Percentiles rank a stretch among this genome's conserved stretches.
These are phyloP conservation scores for Syzygium aqueum DNA, from an alignment of 345 rosid genomes.

Conservation along the genomic window DNA sequence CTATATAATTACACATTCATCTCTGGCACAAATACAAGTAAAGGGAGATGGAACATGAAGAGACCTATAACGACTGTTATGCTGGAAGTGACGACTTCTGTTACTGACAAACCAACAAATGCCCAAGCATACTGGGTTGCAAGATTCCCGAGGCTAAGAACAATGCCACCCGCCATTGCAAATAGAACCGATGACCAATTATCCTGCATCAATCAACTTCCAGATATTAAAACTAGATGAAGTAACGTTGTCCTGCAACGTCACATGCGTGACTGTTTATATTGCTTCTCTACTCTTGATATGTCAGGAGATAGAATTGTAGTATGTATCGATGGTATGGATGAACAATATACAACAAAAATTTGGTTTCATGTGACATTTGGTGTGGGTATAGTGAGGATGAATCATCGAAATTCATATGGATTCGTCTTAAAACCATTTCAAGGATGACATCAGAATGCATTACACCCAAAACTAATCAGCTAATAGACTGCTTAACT, in stretches of 20 bases:
- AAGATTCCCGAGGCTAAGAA: constrained; percentile 68
- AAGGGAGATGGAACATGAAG: background rate
- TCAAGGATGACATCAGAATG: background rate
- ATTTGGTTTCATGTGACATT: background rate
- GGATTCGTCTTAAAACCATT: background rate
- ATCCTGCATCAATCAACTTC: constrained; percentile 22
- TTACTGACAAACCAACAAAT: constrained; percentile 73
- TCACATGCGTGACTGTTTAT: background rate
- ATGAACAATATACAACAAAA: background rate
- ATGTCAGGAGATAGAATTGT: background rate
- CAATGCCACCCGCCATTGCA: constrained; percentile 73
- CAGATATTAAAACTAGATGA: background rate
- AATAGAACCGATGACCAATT: constrained; percentile 70
- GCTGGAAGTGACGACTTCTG: constrained; percentile 68
- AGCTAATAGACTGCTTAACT: background rate
- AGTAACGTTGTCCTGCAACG: background rate
- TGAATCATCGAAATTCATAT: background rate
- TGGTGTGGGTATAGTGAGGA: background rate
- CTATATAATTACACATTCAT: background rate
- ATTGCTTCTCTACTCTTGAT: background rate
- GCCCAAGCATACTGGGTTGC: constrained; percentile 77
- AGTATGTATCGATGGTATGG: background rate
- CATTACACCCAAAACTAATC: background rate
- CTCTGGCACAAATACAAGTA: background rate
- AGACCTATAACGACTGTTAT: constrained; percentile 72